Base-by-base conservation (phyloP, 2,329 filamentous ascomycete species). In the Ophiosphaerella narmari region DNA sequence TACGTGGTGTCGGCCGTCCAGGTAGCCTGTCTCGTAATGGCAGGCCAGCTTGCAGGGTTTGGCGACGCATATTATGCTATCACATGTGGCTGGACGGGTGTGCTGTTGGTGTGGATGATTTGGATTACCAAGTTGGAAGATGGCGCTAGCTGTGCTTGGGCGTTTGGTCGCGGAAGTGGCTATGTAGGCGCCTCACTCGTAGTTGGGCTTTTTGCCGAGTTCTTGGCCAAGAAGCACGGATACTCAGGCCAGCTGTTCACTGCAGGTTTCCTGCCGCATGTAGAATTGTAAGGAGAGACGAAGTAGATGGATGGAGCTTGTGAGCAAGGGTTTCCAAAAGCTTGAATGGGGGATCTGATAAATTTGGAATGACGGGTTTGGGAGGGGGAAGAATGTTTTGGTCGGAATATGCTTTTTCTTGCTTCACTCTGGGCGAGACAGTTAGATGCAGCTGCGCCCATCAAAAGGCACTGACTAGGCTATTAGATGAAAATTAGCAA, bases 151-250 rank as follows among this genome's bases (percentile, higher is more conserved):
- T 35, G 33, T 12, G 33, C 33, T 16, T 39, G 33, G 33, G 26
- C 26, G 41, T 37, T 46, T 50, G 29, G 38, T 45, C 7, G 26
- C 36, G 38, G 38, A 39, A 49, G 50, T 41, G 36, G 49, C 45
- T 32, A 50, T 56, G 23, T 50, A 51, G 31, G 54, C 53, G 32
- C 52, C 33, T 52, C 53, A n/a, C 46, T 51, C 13, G 31, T 34
- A 7, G 33, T 21, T 39, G 38, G 38, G 8, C 21, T 26, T 39
- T 26, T 39, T 18, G 38, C 38, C 26, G 38, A 39, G 38, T 39
- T 39, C 23, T 9, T 26, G 38, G 24, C 38, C 3, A 39, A 39
- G 23, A 39, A 39, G 38, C 29, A 39, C 38, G 38, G 38, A 39
- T 39, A 26, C 21, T 26, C 18, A 39, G 16, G 8, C 12, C 18